Percentiles rank a stretch among this genome's conserved stretches.
These are phyloP conservation scores for Ophiostoma australiae DNA, from an alignment of 2,329 filamentous ascomycete species.

Conservation along the genomic window DNA sequence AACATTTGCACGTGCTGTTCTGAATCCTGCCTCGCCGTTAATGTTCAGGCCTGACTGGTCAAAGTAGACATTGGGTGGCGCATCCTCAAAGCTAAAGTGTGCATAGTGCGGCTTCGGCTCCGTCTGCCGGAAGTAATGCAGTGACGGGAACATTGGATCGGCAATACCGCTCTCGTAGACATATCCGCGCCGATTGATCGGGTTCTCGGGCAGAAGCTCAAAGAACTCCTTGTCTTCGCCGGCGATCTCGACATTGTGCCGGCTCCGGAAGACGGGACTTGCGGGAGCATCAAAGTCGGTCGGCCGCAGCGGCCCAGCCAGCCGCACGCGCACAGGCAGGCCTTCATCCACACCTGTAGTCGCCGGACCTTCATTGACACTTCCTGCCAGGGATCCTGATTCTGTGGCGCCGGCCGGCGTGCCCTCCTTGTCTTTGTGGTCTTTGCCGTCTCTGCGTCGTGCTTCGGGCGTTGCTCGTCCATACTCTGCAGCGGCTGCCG, in stretches of 20 bases:
- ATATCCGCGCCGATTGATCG: slow-evolving; percentile 63
- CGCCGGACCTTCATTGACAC: not conserved
- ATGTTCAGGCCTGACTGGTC: slow-evolving; percentile 69
- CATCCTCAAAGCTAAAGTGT: slow-evolving; percentile 88
- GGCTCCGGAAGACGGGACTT: slow-evolving; percentile 52
- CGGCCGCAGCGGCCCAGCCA: slow-evolving; percentile 54
- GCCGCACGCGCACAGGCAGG: slow-evolving; percentile 56
- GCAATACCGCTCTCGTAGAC: slow-evolving; percentile 88
- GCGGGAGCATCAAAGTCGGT: slow-evolving; percentile 58
- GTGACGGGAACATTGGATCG: slow-evolving; percentile 79
- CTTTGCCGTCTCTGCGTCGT: slow-evolving; percentile 32
- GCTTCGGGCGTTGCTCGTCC: slow-evolving; percentile 53
- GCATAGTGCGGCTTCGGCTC: slow-evolving; percentile 79
- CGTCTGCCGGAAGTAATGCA: slow-evolving; percentile 81
- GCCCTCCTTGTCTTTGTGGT: slow-evolving; percentile 9
- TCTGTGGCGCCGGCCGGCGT: not conserved
- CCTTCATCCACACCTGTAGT: slow-evolving; percentile 38
- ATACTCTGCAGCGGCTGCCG: slow-evolving; percentile 32
- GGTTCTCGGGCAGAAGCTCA: slow-evolving; percentile 60
- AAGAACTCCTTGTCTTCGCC: slow-evolving; percentile 53
- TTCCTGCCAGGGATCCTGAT: slow-evolving; percentile 1
- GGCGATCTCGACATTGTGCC: slow-evolving; percentile 49
- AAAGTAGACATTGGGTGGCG: slow-evolving; percentile 78
- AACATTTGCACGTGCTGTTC: slow-evolving; percentile 86
- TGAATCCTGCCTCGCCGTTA: slow-evolving; percentile 87